phyloP scores from a whole-genome alignment of 129 eudicot genomes.

The Chrysanthemum makinoi region DNA sequence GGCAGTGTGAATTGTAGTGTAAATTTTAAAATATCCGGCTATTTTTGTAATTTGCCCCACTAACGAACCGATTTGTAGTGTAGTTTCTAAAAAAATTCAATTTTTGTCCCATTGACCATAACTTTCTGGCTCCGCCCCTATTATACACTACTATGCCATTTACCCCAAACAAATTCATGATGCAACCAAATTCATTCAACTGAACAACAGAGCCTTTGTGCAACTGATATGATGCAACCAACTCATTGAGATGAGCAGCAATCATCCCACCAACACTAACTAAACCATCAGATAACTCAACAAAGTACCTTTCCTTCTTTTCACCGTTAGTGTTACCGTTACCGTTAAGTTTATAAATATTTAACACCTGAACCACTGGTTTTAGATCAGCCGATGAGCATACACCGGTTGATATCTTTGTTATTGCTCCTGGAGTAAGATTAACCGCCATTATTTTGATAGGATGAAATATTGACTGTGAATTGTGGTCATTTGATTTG shows the following conservation, averaged over 20 bases:
- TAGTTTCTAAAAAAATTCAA: no score
- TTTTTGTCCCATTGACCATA: no score
- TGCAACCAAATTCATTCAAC: not conserved
- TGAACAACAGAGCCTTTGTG: no score
- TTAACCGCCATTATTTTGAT: not conserved
- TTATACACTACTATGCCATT: no score
- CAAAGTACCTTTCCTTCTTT: conserved; percentile 33
- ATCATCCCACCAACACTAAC: conserved; percentile 40
- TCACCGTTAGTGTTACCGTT: conserved; percentile 10
- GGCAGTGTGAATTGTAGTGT: no score
- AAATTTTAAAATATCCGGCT: no score
- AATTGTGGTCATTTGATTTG: not conserved
- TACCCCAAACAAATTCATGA: no score
- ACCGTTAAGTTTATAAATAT: not conserved
- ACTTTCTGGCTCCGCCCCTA: no score
- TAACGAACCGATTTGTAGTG: no score
- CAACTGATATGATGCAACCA: no score
- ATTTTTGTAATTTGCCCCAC: no score
- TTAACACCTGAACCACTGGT: conserved; percentile 55
- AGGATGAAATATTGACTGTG: not conserved
- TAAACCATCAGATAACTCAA: conserved; percentile 53
- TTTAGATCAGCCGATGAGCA: conserved; percentile 12
- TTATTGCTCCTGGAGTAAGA: conserved; percentile 45
- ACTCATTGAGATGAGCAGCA: no score
- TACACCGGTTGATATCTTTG: conserved; percentile 29